Base-by-base conservation (phyloP, 768 basidiomycete species). In the Brasilioporus rufonigricans region DNA sequence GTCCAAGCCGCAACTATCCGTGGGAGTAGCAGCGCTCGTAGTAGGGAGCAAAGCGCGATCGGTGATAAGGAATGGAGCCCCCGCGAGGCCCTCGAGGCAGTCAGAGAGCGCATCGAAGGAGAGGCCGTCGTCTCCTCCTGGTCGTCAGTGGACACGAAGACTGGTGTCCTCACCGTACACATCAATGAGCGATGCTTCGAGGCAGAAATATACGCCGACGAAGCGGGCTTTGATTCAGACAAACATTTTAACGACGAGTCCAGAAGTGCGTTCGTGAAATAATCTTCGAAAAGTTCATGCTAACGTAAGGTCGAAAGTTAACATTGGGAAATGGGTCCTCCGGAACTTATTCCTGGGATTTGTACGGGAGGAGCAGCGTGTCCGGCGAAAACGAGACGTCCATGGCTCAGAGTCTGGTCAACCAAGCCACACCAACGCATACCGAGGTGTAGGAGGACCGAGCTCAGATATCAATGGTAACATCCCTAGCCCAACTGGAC, bases 151-250 rank as follows among this genome's bases (percentile, higher is more conserved):
- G 96, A 98, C 70, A 96, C 94, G 5, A 89, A 91, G 70, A 86
- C 87, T 9, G 96, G 96, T 8, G 82, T 92, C 23, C 76, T 99
- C 56, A 87, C 89, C 2, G 83, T 98, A 4, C 92, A 97, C 71
- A 61, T 99, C 43, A 89, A 82, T 44, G 93, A 97, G 61, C 79
- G 83, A 44, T 92, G 87, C 55, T 98, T 98, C 67, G 95, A 98
- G 52, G 90, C 91, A 7, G 97, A 99, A 72, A 85, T 96, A 2
- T 98, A 95, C 66, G 89, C 91, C 13, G 95, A 98, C 66, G 94
- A 98, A 67, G 83, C 89, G 38, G 92, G 91, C 19, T 86, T 85
- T 64, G 75, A 73, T 0, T 71, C 76, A 26, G 82, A 86, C 50
- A 79, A 80, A 6, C 74, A 79, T 10, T 84, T 85, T 58, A 83